Percentiles rank a stretch among this genome's conserved stretches.
Evolutionary conservation across 192 early-diverging fungal species (phyloP).

Genomic region (Rhizophagus prolifer): DNA sequence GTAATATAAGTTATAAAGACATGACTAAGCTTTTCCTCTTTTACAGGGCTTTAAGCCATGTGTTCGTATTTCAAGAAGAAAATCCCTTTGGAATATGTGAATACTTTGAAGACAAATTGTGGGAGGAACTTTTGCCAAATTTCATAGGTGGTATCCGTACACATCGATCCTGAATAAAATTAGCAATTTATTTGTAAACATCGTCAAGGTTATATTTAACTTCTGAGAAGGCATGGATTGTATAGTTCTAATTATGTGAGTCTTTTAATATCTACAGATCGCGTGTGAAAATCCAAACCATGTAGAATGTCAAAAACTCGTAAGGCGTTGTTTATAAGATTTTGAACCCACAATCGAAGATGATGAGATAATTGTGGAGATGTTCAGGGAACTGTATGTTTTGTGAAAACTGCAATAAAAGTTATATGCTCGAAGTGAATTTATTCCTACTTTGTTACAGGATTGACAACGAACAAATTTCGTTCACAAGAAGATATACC

Average conservation of each 20-base stretch:
- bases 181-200: neutral
- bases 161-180: neutral
- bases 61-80: slow-evolving; percentile 25
- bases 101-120: slow-evolving; percentile 16
- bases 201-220: slow-evolving; percentile 7
- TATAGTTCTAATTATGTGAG: neutral
- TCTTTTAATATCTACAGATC: slow-evolving; percentile 17
- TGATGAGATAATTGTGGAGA: slow-evolving; percentile 20
- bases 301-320: slow-evolving; percentile 5
- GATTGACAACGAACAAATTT: slow-evolving; percentile 13
- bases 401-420: neutral
- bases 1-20: slow-evolving; percentile 10
- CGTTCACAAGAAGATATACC: neutral
- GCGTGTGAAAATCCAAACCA: slow-evolving; percentile 19
- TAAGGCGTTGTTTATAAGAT: slow-evolving; percentile 16
- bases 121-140: slow-evolving; percentile 7
- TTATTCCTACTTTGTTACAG: slow-evolving; percentile 22
- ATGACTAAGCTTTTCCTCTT: neutral
- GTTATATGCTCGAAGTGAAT: neutral
- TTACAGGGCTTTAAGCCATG: slow-evolving; percentile 22
- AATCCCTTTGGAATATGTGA: neutral
- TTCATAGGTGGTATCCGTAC: slow-evolving; percentile 13
- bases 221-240: neutral
- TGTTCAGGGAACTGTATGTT: slow-evolving; percentile 21
- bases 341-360: slow-evolving; percentile 11